Percentiles rank a stretch among this genome's conserved stretches.
These are phyloP conservation scores for Pseudevernia furfuracea DNA, from an alignment of 495 filamentous ascomycete genomes.

Conservation along the genomic window DNA sequence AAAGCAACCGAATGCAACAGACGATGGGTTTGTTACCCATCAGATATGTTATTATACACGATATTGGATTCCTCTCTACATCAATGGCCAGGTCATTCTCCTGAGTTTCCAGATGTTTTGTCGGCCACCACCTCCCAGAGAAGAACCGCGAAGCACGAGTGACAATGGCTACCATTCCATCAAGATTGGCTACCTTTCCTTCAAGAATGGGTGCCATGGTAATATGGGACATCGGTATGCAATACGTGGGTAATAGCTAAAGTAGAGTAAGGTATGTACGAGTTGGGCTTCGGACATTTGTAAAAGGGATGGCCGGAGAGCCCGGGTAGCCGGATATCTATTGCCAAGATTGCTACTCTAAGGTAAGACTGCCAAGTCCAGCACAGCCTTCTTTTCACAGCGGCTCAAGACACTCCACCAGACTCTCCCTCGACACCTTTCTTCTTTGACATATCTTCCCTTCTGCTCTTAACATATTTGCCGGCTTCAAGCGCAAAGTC, in stretches of 20 bases:
- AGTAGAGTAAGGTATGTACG: no score
- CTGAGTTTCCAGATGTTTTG: no score
- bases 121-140: no score
- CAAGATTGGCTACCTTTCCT: constrained; percentile 44
- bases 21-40: background rate
- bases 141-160: constrained; percentile 33
- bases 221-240: no score
- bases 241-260: background rate
- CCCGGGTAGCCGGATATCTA: background rate
- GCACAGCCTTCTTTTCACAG: constrained; percentile 3
- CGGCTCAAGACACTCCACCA: background rate
- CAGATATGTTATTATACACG: background rate
- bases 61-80: no score
- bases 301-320: background rate
- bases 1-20: no score
- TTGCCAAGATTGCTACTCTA: background rate
- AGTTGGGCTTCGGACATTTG: background rate
- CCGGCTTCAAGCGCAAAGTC: background rate
- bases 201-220: constrained; percentile 25
- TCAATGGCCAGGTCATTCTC: background rate
- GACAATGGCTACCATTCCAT: constrained; percentile 46
- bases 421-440: background rate
- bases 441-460: background rate
- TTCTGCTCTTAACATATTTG: background rate
- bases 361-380: background rate